phyloP scores from a whole-genome alignment of 1,284 basidiomycete genomes.

The Phellopilus nigrolimitatus region DNA sequence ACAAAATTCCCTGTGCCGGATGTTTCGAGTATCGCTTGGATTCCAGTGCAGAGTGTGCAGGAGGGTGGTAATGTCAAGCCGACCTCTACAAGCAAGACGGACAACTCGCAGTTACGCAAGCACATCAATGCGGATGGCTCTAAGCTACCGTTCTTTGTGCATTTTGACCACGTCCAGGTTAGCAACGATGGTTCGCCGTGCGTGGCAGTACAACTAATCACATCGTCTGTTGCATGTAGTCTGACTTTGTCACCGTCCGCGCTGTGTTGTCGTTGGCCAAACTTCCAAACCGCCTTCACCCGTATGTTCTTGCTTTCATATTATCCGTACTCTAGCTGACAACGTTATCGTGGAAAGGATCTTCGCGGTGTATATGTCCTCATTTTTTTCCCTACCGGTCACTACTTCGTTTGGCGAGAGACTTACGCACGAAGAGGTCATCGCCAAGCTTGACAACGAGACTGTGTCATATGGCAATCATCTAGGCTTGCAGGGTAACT shows the following conservation, averaged over 20 bases:
- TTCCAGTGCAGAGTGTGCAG: conserved; percentile 81
- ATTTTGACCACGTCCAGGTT: conserved; percentile 86
- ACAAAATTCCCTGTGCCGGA: conserved; percentile 84
- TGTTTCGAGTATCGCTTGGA: conserved; percentile 91
- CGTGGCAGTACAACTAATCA: conserved; percentile 3
- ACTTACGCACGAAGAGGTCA: conserved; percentile 85
- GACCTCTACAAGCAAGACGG: conserved; percentile 26
- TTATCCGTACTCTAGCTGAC: conserved; percentile 18
- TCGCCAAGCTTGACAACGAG: conserved; percentile 86
- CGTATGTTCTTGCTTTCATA: conserved; percentile 44
- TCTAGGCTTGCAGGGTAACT: conserved; percentile 66
- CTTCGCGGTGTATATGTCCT: conserved; percentile 76
- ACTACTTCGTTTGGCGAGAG: conserved; percentile 63
- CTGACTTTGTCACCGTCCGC: conserved; percentile 85
- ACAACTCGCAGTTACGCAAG: conserved; percentile 44
- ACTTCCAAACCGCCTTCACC: conserved; percentile 69
- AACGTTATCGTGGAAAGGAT: conserved; percentile 46
- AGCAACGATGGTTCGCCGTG: conserved; percentile 22
- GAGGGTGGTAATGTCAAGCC: conserved; percentile 50
- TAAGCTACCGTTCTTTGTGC: conserved; percentile 81
- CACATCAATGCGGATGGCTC: conserved; percentile 71
- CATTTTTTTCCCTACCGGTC: conserved; percentile 90
- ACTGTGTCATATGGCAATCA: conserved; percentile 84
- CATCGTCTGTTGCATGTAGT: conserved; percentile 48
- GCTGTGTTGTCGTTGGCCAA: conserved; percentile 74